Conservation (phyloP, 768 basidiomycete species). For the Mycena galopus region DNA sequence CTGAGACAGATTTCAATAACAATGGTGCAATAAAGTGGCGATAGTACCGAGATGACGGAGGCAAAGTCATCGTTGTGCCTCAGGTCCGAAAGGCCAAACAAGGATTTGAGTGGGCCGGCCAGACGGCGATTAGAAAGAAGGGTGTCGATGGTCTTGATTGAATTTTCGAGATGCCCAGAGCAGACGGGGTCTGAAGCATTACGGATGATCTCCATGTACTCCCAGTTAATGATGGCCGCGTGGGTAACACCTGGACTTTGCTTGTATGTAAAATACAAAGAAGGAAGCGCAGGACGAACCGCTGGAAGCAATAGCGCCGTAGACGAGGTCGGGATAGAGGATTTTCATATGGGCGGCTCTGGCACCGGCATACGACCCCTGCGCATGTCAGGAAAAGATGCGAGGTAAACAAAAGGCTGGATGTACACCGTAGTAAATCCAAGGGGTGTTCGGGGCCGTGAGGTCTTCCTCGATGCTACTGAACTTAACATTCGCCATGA, state of each 20-base stretch:
- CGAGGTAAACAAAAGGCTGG: not conserved
- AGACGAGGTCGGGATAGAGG: conserved; percentile 90
- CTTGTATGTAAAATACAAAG: not conserved
- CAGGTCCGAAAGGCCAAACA: conserved; percentile 82
- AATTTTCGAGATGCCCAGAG: conserved; percentile 66
- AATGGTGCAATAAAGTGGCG: conserved; percentile 18
- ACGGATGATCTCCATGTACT: conserved; percentile 90
- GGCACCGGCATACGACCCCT: conserved; percentile 94
- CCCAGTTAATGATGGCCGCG: conserved; percentile 84
- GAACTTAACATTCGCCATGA: conserved; percentile 87
- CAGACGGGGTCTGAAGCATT: conserved; percentile 75
- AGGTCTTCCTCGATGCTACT: conserved; percentile 77
- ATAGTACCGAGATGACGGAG: conserved; percentile 71
- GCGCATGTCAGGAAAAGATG: conserved; percentile 21
- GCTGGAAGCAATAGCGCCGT: conserved; percentile 90
- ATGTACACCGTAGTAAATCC: conserved; percentile 93
- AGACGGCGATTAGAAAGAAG: conserved; percentile 65
- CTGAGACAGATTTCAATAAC: conserved; percentile 45
- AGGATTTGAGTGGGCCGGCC: conserved; percentile 68
- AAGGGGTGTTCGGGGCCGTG: conserved; percentile 80
- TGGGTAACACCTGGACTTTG: conserved; percentile 80
- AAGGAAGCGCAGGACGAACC: conserved; percentile 57
- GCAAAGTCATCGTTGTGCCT: conserved; percentile 85
- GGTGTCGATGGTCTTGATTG: conserved; percentile 72
- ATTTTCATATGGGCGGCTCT: conserved; percentile 92